Evolutionary conservation across 1,284 basidiomycete genomes (phyloP).

Genomic region (Moniliella sp.): DNA sequence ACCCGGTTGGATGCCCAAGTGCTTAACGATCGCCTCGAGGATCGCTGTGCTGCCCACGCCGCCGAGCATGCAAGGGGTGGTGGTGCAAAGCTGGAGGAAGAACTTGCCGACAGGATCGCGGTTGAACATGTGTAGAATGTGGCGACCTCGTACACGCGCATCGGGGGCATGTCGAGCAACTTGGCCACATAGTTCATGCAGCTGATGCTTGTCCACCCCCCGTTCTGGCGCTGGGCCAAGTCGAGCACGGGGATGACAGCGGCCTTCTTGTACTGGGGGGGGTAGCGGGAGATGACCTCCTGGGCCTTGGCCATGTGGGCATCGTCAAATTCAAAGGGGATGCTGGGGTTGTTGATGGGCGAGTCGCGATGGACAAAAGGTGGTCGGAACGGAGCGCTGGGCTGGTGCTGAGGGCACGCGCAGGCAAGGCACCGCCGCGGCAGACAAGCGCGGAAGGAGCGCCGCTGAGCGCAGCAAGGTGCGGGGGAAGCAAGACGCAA

Average conservation of each 20-base stretch:
- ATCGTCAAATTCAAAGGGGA: conserved; percentile 69
- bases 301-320: conserved; percentile 65
- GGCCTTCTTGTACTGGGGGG: conserved; percentile 79
- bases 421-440: too few relatives aligned
- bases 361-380: conserved; percentile 57
- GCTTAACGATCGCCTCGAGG: conserved; percentile 58
- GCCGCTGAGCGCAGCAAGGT: too few relatives aligned
- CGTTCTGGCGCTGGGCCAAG: conserved; percentile 87
- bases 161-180: conserved; percentile 76
- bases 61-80: conserved; percentile 88
- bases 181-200: conserved; percentile 91
- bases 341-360: conserved; percentile 51
- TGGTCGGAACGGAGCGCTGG: conserved; percentile 16
- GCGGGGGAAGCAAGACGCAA: too few relatives aligned
- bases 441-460: too few relatives aligned
- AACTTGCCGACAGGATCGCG: conserved; percentile 77
- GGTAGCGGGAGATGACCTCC: conserved; percentile 77
- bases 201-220: conserved; percentile 95
- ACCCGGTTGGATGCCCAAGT: conserved; percentile 65
- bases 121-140: conserved; percentile 87
- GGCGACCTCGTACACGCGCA: conserved; percentile 98
- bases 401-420: conserved; percentile 11
- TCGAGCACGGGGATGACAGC: conserved; percentile 91
- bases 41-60: conserved; percentile 66
- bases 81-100: conserved; percentile 95